A percentile compares a stretch with the other conserved stretches of the same genome.
Conservation (phyloP, 345 rosid genomes). For the Ricinus communis region DNA sequence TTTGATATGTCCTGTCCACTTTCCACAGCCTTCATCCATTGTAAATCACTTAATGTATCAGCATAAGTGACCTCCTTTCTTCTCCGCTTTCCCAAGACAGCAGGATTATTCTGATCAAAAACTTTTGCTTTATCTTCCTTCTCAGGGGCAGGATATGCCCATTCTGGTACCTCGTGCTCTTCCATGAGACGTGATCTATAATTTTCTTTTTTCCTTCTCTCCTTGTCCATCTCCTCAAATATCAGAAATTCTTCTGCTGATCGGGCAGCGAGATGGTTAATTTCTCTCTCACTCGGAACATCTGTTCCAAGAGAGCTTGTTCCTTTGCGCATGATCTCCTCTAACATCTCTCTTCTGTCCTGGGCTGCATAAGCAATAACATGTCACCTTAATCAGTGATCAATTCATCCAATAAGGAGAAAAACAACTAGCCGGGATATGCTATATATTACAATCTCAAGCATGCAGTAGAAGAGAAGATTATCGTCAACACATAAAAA, state of each 20-base stretch:
- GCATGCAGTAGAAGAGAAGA: background rate
- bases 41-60: constrained; percentile 80
- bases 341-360: constrained; percentile 93
- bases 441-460: background rate
- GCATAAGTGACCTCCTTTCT: constrained; percentile 75
- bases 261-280: constrained; percentile 93
- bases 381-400: constrained; percentile 13
- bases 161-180: constrained; percentile 96
- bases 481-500: background rate
- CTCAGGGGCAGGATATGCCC: constrained; percentile 69
- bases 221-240: constrained; percentile 95
- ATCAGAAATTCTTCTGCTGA: constrained; percentile 80
- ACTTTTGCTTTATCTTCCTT: constrained; percentile 61
- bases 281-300: constrained; percentile 99
- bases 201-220: constrained; percentile 79
- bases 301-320: constrained; percentile 91
- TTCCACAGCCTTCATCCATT: constrained; percentile 95
- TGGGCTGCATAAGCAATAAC: constrained; percentile 57
- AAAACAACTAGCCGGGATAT: background rate
- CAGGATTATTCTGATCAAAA: constrained; percentile 41
- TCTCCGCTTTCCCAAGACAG: constrained; percentile 70
- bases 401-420: background rate
- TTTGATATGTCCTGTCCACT: constrained; percentile 71
- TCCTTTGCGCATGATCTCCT: constrained; percentile 97
- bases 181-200: constrained; percentile 89